These are phyloP conservation scores for Neoascochyta sp. DNA, from an alignment of 2,329 filamentous ascomycete genomes.

Conservation along the genomic window DNA sequence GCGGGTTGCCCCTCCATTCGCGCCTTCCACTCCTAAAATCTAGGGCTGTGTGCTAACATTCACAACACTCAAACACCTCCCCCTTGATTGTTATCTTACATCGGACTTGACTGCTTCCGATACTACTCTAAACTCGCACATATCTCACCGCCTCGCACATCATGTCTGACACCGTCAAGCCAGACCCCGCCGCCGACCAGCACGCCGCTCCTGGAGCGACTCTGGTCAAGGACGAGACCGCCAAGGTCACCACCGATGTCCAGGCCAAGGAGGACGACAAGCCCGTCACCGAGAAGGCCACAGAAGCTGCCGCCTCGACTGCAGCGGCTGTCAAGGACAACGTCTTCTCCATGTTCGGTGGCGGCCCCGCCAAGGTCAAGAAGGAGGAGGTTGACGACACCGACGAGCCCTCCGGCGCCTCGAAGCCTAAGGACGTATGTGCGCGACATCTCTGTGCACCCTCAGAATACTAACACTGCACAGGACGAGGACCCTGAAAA, in stretches of 20 bases:
- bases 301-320: constrained; percentile 36
- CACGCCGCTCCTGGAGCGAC: constrained; percentile 39
- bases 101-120: constrained; percentile 4
- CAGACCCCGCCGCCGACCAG: constrained; percentile 41
- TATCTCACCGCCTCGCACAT: constrained; percentile 6
- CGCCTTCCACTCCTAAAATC: constrained; percentile 25
- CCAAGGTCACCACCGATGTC: constrained; percentile 42
- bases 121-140: constrained; percentile 3
- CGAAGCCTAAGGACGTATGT: constrained; percentile 55
- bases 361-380: constrained; percentile 95
- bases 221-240: constrained; percentile 44
- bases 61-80: constrained; percentile 16
- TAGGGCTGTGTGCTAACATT: constrained; percentile 14
- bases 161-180: constrained; percentile 41
- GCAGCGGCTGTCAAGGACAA: constrained; percentile 48
- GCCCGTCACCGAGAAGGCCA: constrained; percentile 42
- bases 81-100: constrained; percentile 3
- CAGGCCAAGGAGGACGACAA: constrained; percentile 43
- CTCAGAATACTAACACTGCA: constrained; percentile 10
- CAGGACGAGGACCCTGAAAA: constrained; percentile 76
- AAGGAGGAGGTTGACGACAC: constrained; percentile 67
- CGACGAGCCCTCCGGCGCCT: constrained; percentile 80
- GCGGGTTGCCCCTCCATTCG: constrained; percentile 19
- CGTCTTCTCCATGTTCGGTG: constrained; percentile 98
- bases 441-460: background rate